Evolutionary conservation across 306 rosid species (phyloP), one percentile per base, ranked within the genome.

Genomic region (Trichosanthes cucumerina): DNA sequence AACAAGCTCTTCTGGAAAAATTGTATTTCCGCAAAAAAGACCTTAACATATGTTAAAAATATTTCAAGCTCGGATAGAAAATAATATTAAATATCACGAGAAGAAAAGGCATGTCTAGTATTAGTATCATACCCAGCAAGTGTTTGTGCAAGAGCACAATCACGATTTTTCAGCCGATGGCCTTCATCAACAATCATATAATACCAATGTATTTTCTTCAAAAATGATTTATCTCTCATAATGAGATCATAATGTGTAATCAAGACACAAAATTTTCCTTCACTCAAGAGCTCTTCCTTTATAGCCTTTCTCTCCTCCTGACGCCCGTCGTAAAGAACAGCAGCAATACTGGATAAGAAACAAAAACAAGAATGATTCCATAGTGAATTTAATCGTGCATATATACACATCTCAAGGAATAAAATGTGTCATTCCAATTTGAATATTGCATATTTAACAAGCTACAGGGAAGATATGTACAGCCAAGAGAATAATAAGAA

Each of bases 161-260:
- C 99, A 3, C 90, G 96, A 88, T 96, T 96, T 89, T 96, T 96
- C 86, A 92, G 85, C 80, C 99, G 86, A 85, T 96, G 99, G 71
- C 99, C 99, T 96, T 96, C 99, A 77, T 96, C 99, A 50, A 96
- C 99, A 75, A 96, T 93, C 88, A 96, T 84, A 94, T 96, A 96
- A 83, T 6, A 53, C 99, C 99, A 96, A 41, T 84, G 84, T 72
- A 96, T 88, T 91, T 93, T 96, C 93, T 91, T 96, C 85, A 96
- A 89, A 88, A 96, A 88, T 50, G 95, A 85, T 78, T 96, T 92
- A 83, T 96, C 99, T 87, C 99, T 89, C 99, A 96, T 96, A 83
- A 96, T 93, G 80, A 96, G 96, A 82, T 96, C 99, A 81, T 96
- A 96, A 86, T 96, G 99, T 47, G 98, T 96, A 77, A 96, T 77